These are phyloP conservation scores for Camellia oleifera DNA, from an alignment of 179 eudicot genomes.

Conservation along the genomic window DNA sequence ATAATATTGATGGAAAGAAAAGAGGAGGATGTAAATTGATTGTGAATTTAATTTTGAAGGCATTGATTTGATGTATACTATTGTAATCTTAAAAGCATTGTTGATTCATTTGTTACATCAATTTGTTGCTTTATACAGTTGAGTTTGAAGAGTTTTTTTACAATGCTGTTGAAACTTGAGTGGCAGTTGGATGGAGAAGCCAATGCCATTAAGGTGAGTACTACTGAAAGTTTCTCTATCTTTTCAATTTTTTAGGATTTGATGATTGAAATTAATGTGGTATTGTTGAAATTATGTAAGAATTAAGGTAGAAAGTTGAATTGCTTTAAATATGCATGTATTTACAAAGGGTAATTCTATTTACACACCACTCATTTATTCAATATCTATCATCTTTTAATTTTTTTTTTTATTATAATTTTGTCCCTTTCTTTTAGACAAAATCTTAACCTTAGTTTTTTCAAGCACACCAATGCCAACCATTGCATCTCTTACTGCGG, in stretches of 20 bases:
- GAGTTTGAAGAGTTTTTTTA: not conserved
- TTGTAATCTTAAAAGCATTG: not conserved
- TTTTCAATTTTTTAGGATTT: not conserved
- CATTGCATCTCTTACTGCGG: no score
- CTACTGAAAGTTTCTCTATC: not conserved
- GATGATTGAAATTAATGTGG: no score
- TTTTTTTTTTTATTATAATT: no score
- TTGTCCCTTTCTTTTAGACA: no score
- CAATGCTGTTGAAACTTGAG: not conserved
- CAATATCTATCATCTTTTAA: no score
- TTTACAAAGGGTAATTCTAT: no score
- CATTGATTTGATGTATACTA: not conserved
- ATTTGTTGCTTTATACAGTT: not conserved
- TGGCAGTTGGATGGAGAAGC: not conserved
- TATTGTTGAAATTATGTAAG: no score
- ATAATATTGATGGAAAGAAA: not conserved
- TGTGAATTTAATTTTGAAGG: conserved; percentile 1
- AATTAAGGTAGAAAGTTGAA: no score
- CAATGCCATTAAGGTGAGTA: not conserved
- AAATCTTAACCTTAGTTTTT: no score
- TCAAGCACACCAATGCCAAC: no score
- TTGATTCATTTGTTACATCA: not conserved
- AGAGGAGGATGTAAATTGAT: conserved; percentile 11
- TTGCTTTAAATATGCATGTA: no score
- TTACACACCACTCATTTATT: no score